Percentiles rank a stretch among this genome's conserved stretches.
Conservation (phyloP, 2,329 filamentous ascomycete genomes). For the Magnaporthiopsis rhizophila region DNA sequence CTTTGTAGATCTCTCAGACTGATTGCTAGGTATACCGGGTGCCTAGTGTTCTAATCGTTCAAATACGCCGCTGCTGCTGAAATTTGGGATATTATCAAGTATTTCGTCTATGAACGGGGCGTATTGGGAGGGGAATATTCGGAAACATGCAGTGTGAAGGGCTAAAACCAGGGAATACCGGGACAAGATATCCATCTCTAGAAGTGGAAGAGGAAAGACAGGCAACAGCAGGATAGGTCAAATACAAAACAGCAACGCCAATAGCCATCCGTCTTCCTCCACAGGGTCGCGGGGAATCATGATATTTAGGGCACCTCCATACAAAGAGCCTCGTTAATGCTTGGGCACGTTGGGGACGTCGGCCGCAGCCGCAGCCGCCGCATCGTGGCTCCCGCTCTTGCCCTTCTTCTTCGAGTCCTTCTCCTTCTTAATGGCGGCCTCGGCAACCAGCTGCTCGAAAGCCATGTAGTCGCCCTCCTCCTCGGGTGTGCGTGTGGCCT, state of each 20-base stretch:
- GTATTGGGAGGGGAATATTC: neutral
- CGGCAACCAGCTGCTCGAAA: slow-evolving; percentile 95
- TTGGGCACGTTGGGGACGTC: slow-evolving; percentile 31
- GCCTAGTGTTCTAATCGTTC: neutral
- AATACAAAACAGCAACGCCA: neutral
- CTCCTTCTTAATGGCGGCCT: slow-evolving; percentile 92
- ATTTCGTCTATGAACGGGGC: neutral
- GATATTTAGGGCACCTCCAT: neutral
- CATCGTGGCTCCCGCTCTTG: slow-evolving; percentile 45
- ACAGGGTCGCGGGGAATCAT: neutral
- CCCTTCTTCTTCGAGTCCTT: slow-evolving; percentile 65
- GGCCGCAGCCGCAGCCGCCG: slow-evolving; percentile 26
- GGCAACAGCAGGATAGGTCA: neutral
- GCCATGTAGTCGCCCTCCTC: slow-evolving; percentile 99
- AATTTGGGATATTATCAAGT: neutral
- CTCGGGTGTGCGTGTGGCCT: slow-evolving; percentile 85
- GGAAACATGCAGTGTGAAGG: neutral
- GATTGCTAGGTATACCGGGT: no score
- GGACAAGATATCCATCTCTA: neutral
- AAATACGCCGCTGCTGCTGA: no score
- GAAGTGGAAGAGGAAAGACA: neutral
- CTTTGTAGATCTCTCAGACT: no score
- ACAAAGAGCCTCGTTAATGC: neutral
- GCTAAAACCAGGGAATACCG: neutral
- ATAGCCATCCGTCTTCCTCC: neutral